A percentile compares a stretch with the other conserved stretches of the same genome.
These are phyloP conservation scores for Cenchrus fungigraminus DNA, from an alignment of 176 grass and related monocot genomes.

Conservation along the genomic window DNA sequence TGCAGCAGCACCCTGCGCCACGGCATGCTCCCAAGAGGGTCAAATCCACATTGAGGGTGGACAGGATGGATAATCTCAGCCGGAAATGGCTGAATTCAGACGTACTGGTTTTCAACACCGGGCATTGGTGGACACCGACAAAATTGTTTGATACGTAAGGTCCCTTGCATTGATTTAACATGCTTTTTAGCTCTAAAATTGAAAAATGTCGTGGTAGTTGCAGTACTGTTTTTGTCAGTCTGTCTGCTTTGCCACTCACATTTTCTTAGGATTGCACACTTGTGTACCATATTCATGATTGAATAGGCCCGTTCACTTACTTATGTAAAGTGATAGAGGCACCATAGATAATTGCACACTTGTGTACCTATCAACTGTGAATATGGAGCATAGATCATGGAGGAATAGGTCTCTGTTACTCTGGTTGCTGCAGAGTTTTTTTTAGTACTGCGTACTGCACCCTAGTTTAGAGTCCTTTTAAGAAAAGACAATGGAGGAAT, in stretches of 20 bases:
- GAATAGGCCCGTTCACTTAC: background rate
- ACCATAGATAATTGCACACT: too few species aligned
- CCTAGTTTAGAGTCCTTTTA: background rate
- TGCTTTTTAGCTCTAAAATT: conserved; percentile 4
- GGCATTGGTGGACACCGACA: conserved; percentile 92
- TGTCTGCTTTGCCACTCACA: background rate
- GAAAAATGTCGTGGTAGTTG: background rate
- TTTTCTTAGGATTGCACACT: background rate
- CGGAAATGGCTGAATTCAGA: conserved; percentile 79
- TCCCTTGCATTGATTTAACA: conserved; percentile 18
- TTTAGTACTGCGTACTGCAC: background rate
- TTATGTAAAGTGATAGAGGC: too few species aligned
- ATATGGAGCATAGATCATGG: too few species aligned
- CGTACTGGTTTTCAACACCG: conserved; percentile 93
- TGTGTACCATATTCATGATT: background rate
- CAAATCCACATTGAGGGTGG: conserved; percentile 63
- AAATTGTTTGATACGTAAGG: conserved; percentile 95
- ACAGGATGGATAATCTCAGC: conserved; percentile 80
- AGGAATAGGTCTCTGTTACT: background rate
- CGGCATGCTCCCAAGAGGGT: conserved; percentile 80
- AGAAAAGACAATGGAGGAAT: too few species aligned
- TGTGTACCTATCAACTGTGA: too few species aligned
- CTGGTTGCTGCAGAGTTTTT: background rate
- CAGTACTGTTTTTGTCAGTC: background rate
- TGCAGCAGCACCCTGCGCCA: conserved; percentile 65